Conservation (phyloP, 106 monocot genomes). For the Amphibolis antarctica region DNA sequence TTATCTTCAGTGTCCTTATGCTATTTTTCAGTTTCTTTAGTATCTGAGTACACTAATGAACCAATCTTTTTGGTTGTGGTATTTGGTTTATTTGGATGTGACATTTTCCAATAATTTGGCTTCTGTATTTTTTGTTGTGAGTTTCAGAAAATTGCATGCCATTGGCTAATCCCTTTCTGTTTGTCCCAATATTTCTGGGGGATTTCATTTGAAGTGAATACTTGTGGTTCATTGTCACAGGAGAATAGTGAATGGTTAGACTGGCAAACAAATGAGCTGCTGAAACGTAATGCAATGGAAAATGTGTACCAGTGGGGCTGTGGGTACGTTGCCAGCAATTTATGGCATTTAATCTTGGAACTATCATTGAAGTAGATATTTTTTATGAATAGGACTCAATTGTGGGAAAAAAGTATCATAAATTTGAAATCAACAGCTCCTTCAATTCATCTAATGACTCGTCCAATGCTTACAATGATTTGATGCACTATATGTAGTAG, state of each 20-base stretch:
- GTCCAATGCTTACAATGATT: too few species aligned
- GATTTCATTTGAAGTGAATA: background rate
- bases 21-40: background rate
- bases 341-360: background rate
- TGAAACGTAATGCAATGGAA: conserved; percentile 75
- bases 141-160: too few species aligned
- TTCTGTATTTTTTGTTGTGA: too few species aligned
- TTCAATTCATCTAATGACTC: too few species aligned
- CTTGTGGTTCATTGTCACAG: conserved; percentile 19
- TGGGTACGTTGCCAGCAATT: conserved; percentile 35
- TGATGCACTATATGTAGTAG: too few species aligned
- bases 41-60: too few species aligned
- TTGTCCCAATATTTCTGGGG: background rate
- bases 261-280: conserved; percentile 61
- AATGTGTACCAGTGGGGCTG: conserved; percentile 87
- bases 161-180: background rate
- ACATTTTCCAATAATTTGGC: too few species aligned
- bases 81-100: background rate
- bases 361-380: too few species aligned
- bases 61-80: too few species aligned
- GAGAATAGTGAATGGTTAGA: conserved; percentile 69
- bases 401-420: too few species aligned
- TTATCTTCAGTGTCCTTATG: background rate
- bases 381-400: too few species aligned
- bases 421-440: too few species aligned